These are phyloP conservation scores for Dunaliella primolecta DNA, from an alignment of 139 green algal species.

Conservation along the genomic window DNA sequence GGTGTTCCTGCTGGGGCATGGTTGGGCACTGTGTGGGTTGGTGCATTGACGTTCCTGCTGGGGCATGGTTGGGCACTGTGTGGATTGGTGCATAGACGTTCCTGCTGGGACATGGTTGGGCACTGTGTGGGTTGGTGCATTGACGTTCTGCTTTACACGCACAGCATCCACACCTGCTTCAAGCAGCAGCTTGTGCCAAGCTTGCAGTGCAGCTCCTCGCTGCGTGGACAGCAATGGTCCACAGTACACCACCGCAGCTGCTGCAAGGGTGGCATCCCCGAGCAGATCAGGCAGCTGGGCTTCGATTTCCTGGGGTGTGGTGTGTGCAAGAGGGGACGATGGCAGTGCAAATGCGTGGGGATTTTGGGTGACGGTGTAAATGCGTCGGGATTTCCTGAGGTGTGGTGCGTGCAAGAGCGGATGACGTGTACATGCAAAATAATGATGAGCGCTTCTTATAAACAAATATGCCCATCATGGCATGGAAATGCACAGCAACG, in stretches of 20 bases:
- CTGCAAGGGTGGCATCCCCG: constrained; percentile 27
- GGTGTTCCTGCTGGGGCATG: too few relatives aligned
- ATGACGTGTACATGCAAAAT: background rate
- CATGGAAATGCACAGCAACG: background rate
- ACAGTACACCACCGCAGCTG: constrained; percentile 21
- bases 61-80: too few relatives aligned
- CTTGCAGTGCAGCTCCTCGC: constrained; percentile 21
- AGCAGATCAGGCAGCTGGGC: constrained; percentile 23
- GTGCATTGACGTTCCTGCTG: too few relatives aligned
- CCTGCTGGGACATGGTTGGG: too few relatives aligned
- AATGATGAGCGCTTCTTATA: background rate
- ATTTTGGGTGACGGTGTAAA: background rate
- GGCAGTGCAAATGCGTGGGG: background rate
- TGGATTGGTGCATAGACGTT: too few relatives aligned
- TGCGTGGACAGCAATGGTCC: constrained; percentile 28
- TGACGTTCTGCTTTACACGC: too few relatives aligned
- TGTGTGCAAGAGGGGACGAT: background rate
- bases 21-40: too few relatives aligned
- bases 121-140: too few relatives aligned
- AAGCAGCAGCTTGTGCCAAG: constrained; percentile 17
- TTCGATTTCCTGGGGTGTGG: constrained; percentile 15
- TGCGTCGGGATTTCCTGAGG: background rate
- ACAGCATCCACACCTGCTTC: constrained; percentile 5
- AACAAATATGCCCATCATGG: background rate
- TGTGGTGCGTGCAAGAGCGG: background rate